Conservation (phyloP, 768 basidiomycete genomes). For the Xerocomellus amylosporus region DNA sequence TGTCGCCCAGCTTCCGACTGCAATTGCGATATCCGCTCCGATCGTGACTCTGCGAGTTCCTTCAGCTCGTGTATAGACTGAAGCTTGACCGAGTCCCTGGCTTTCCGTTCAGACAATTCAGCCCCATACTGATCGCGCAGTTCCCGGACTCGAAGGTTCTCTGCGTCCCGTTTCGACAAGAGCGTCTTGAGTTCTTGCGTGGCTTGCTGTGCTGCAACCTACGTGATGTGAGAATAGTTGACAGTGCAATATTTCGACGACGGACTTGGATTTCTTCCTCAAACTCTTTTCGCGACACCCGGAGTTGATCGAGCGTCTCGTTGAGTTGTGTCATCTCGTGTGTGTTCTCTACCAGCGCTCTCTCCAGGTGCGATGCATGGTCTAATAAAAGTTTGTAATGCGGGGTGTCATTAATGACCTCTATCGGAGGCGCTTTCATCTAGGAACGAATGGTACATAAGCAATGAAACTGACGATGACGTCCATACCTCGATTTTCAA, state of each 20-base stretch:
- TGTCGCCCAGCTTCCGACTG: slow-evolving; percentile 70
- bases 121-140: slow-evolving; percentile 64
- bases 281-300: slow-evolving; percentile 42
- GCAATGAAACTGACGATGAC: not conserved
- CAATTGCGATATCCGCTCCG: slow-evolving; percentile 70
- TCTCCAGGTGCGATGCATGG: slow-evolving; percentile 49
- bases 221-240: slow-evolving; percentile 13
- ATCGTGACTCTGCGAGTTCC: slow-evolving; percentile 59
- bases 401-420: slow-evolving; percentile 44
- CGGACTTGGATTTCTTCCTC: slow-evolving; percentile 46
- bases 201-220: slow-evolving; percentile 46
- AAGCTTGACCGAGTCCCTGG: slow-evolving; percentile 57
- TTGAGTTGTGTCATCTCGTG: slow-evolving; percentile 40
- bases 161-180: slow-evolving; percentile 62
- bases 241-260: slow-evolving; percentile 12
- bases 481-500: slow-evolving; percentile 46
- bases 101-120: slow-evolving; percentile 67
- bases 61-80: slow-evolving; percentile 64
- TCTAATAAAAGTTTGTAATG: slow-evolving; percentile 58
- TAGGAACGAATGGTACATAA: slow-evolving; percentile 17
- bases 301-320: slow-evolving; percentile 43
- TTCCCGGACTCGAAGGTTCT: slow-evolving; percentile 66
- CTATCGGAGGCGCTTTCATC: slow-evolving; percentile 43
- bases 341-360: slow-evolving; percentile 38
- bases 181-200: slow-evolving; percentile 63